Conservation (phyloP, 148 eudicot genomes). For the Hydrangea macrophylla region DNA sequence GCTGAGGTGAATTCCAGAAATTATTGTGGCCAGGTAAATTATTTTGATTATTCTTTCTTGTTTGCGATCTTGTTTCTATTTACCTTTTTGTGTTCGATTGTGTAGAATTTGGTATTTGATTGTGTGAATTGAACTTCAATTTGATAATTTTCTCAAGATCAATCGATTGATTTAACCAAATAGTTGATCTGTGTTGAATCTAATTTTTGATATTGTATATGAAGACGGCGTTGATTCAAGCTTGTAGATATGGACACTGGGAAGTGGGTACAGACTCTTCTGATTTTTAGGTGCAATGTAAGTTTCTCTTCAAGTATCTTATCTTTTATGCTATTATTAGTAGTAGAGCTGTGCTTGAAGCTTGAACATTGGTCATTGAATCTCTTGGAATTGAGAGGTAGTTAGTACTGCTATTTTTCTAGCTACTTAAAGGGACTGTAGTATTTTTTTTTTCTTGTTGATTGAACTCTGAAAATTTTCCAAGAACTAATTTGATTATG, state of each 20-base stretch:
- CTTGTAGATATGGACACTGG: conserved; percentile 98
- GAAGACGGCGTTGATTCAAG: conserved; percentile 99
- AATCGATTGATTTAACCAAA: neutral
- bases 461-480: neutral
- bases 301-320: conserved; percentile 25
- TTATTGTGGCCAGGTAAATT: conserved; percentile 91
- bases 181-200: conserved; percentile 15
- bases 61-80: conserved; percentile 5
- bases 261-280: conserved; percentile 96
- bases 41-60: conserved; percentile 10
- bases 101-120: too few relatives aligned
- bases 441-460: neutral
- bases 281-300: conserved; percentile 91
- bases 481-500: neutral
- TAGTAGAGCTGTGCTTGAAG: too few relatives aligned
- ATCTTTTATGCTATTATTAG: neutral
- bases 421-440: neutral
- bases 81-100: too few relatives aligned
- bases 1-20: conserved; percentile 98
- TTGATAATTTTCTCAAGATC: too few relatives aligned
- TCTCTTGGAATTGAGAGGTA: conserved; percentile 3
- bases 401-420: neutral
- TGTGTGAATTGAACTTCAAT: too few relatives aligned
- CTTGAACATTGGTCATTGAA: neutral
- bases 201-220: conserved; percentile 3